Evolutionary conservation across 1,139 yeast genomes (phyloP).

Genomic region (Lodderomyces jiufengensis): DNA sequence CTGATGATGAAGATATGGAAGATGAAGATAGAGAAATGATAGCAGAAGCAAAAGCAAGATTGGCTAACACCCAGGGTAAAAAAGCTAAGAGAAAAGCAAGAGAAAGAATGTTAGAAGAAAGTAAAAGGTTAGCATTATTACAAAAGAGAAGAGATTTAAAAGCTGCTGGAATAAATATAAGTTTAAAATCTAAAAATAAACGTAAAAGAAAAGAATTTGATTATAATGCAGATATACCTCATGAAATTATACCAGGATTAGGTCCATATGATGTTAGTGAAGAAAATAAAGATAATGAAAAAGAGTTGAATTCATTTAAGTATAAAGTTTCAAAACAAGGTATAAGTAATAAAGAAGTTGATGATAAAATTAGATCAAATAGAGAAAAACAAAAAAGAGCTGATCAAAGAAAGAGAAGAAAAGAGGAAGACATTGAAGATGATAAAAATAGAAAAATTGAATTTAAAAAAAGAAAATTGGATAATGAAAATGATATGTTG

Average conservation of each 20-base stretch:
- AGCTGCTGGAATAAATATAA: conserved; percentile 73
- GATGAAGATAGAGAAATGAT: conserved; percentile 93
- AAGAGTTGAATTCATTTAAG: conserved; percentile 42
- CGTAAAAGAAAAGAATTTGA: conserved; percentile 60
- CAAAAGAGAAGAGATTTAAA: conserved; percentile 84
- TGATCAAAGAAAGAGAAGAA: conserved; percentile 21
- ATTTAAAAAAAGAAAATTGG: conserved; percentile 14
- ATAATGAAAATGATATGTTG: conserved; percentile 14
- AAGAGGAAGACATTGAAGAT: conserved; percentile 15
- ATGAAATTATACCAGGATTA: conserved; percentile 65
- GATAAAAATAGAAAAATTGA: not conserved
- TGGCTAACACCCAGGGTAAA: conserved; percentile 91
- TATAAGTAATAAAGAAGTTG: conserved; percentile 36
- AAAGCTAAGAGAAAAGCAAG: conserved; percentile 90
- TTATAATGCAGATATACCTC: conserved; percentile 78
- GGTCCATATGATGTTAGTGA: conserved; percentile 69
- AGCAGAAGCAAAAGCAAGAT: conserved; percentile 86
- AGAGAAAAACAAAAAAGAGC: conserved; percentile 21
- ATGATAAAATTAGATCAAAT: conserved; percentile 29
- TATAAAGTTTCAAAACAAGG: conserved; percentile 48
- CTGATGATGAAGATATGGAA: conserved; percentile 68
- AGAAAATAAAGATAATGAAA: conserved; percentile 46
- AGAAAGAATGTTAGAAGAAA: conserved; percentile 73
- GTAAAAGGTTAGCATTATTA: conserved; percentile 67
- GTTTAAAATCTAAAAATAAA: conserved; percentile 45